A percentile compares a stretch with the other conserved stretches of the same genome.
Evolutionary conservation across 495 filamentous ascomycete species (phyloP).

Genomic region (Paragyromitra xinjiangensis): DNA sequence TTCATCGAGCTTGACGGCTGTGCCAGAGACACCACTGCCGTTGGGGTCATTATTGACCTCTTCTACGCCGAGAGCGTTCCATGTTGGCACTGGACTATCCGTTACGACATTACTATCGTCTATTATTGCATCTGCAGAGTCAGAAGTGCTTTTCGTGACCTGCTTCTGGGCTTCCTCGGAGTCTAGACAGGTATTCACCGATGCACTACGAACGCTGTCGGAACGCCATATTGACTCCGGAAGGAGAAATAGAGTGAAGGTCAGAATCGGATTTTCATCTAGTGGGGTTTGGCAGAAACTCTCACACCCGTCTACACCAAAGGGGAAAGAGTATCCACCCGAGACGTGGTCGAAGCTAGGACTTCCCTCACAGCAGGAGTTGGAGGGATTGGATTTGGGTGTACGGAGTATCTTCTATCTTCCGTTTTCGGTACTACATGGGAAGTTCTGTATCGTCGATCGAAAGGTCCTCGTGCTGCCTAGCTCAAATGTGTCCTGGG

Average conservation of each 20-base stretch:
- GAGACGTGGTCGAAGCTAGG: conserved; percentile 69
- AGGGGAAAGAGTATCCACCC: conserved; percentile 68
- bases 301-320: conserved; percentile 66
- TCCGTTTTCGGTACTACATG: conserved; percentile 79
- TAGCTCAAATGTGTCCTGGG: conserved; percentile 80
- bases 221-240: conserved; percentile 31
- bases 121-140: conserved; percentile 65
- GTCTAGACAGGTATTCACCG: conserved; percentile 63
- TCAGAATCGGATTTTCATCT: conserved; percentile 74
- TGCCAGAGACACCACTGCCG: conserved; percentile 41
- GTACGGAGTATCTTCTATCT: conserved; percentile 76
- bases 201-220: conserved; percentile 66
- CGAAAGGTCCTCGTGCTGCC: conserved; percentile 68
- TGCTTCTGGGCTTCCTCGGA: conserved; percentile 77
- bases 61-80: conserved; percentile 63
- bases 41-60: conserved; percentile 60
- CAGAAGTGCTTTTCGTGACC: conserved; percentile 75
- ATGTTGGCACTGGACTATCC: conserved; percentile 67
- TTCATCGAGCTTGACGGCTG: conserved; percentile 4
- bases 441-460: conserved; percentile 78
- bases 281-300: conserved; percentile 73
- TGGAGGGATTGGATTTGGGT: conserved; percentile 68
- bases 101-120: conserved; percentile 66
- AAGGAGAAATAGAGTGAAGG: conserved; percentile 51
- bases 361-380: conserved; percentile 64